A percentile compares a stretch with the other conserved stretches of the same genome.
Evolutionary conservation across 2,329 filamentous ascomycete species (phyloP).

Genomic region (Cercospora zeae-maydis): DNA sequence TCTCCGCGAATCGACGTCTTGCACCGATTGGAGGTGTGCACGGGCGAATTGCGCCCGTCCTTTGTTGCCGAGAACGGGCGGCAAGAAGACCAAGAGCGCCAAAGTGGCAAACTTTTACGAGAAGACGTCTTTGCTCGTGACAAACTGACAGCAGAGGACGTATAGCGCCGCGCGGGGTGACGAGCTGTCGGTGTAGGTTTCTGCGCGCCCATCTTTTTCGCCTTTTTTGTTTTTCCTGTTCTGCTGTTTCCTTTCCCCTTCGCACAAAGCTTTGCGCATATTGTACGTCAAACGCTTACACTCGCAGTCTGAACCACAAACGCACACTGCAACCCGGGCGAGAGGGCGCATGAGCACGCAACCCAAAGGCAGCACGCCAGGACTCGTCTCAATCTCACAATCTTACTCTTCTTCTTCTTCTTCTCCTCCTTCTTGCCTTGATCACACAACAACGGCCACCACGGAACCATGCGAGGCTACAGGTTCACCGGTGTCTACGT

Average conservation of each 20-base stretch:
- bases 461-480: constrained; percentile 23
- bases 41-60: not conserved
- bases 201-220: not conserved
- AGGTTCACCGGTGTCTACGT: constrained; percentile 20
- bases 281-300: not conserved
- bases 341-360: constrained; percentile 28
- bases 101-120: constrained; percentile 8
- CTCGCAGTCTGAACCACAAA: not conserved
- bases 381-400: constrained; percentile 30
- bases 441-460: not conserved
- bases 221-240: not conserved
- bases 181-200: not conserved
- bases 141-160: not conserved
- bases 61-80: not conserved
- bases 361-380: constrained; percentile 46
- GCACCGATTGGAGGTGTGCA: not conserved
- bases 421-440: constrained; percentile 5
- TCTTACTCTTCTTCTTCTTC: not conserved
- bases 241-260: not conserved
- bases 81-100: not conserved
- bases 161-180: not conserved
- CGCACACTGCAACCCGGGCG: not conserved
- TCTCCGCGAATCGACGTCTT: no score
- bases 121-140: not conserved
- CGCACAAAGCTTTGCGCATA: not conserved